A percentile compares a stretch with the other conserved stretches of the same genome.
Evolutionary conservation across 164 flowering plant genomes (phyloP).

Genomic region (Magnolia kwangsiensis): DNA sequence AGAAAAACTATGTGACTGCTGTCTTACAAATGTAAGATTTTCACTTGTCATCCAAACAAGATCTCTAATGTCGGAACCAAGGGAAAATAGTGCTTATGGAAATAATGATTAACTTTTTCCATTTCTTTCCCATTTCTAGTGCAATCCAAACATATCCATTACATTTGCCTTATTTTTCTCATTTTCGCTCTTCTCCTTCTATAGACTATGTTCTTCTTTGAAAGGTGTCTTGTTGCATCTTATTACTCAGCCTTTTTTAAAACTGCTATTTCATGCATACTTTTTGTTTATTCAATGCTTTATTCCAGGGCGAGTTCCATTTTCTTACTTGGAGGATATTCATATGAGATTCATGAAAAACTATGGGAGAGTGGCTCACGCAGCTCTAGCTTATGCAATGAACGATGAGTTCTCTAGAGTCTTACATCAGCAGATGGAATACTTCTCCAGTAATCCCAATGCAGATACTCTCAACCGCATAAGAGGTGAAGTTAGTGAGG

Average conservation of each 20-base stretch:
- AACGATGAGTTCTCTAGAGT: slow-evolving; percentile 98
- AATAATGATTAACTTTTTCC: background rate
- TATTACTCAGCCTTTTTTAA: background rate
- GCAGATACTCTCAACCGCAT: slow-evolving; percentile 89
- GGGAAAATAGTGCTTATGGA: no score
- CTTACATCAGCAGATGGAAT: slow-evolving; percentile 98
- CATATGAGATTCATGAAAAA: slow-evolving; percentile 98
- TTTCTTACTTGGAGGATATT: slow-evolving; percentile 90
- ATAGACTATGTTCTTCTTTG: background rate
- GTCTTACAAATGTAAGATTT: no score
- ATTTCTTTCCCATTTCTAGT: background rate
- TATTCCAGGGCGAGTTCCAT: slow-evolving; percentile 84
- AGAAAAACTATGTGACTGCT: no score
- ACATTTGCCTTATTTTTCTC: background rate
- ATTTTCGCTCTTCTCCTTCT: background rate
- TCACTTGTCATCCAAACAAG: no score
- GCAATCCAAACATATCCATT: background rate
- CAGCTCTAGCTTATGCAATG: slow-evolving; percentile 96
- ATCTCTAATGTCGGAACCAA: no score
- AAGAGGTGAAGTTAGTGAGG: slow-evolving; percentile 96
- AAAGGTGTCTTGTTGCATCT: background rate
- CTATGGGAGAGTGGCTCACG: slow-evolving; percentile 77
- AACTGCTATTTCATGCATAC: background rate
- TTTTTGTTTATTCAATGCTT: background rate
- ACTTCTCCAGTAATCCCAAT: slow-evolving; percentile 86